These are phyloP conservation scores for Apiospora aurea DNA, from an alignment of 2,329 filamentous ascomycete species.

Conservation along the genomic window DNA sequence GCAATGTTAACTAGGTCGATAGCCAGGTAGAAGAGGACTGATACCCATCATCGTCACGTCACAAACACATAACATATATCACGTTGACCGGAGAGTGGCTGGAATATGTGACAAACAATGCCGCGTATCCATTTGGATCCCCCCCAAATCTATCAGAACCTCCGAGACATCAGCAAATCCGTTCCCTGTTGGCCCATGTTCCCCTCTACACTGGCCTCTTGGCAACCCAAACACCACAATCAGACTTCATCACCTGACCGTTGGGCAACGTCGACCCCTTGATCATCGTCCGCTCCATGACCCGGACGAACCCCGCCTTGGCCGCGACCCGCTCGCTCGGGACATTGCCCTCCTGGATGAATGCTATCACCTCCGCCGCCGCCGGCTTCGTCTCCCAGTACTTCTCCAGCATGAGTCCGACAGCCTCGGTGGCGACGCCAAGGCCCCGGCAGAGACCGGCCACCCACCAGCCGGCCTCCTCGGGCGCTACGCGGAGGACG, in stretches of 20 bases:
- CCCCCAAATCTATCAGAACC: not conserved
- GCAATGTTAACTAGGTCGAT: too few species aligned
- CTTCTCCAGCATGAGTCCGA: not conserved
- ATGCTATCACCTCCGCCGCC: not conserved
- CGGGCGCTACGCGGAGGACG: constrained; percentile 14
- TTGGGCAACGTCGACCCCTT: constrained; percentile 7
- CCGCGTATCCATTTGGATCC: too few species aligned
- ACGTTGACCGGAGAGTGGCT: too few species aligned
- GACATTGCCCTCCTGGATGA: not conserved
- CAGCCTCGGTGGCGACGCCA: constrained; percentile 11
- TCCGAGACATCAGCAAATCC: not conserved
- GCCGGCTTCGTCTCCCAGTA: constrained; percentile 13
- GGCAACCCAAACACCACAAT: not conserved
- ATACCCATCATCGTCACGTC: too few species aligned
- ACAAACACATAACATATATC: too few species aligned
- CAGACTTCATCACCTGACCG: not conserved
- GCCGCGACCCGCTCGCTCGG: not conserved
- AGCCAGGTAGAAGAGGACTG: too few species aligned
- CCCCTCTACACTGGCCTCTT: not conserved
- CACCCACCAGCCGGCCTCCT: constrained; percentile 17
- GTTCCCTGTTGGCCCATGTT: too few species aligned
- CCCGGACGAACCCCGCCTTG: not conserved
- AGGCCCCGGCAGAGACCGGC: not conserved
- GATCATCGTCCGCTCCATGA: not conserved
- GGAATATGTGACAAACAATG: too few species aligned